Evolutionary conservation across 495 filamentous ascomycete species (phyloP).

Genomic region (Cercophora newfieldiana): DNA sequence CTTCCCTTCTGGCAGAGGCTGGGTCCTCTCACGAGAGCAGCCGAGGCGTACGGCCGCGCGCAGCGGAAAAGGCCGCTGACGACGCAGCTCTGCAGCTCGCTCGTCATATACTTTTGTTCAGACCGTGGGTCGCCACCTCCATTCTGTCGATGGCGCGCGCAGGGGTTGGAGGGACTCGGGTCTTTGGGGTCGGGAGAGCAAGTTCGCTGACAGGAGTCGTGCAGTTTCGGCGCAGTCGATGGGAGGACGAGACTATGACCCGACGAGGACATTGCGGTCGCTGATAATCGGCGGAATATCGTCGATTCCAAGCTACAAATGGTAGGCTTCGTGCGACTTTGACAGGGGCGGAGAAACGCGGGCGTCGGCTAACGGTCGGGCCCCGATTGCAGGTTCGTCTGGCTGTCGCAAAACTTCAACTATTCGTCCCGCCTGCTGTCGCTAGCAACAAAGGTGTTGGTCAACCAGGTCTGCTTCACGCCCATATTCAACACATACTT

Average conservation of each 20-base stretch:
- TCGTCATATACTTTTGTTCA: conserved; percentile 77
- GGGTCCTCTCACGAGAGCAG: conserved; percentile 58
- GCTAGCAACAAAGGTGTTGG: conserved; percentile 69
- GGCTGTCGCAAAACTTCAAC: conserved; percentile 77
- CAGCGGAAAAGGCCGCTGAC: conserved; percentile 70
- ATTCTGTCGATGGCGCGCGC: background rate
- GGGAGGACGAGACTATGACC: conserved; percentile 63
- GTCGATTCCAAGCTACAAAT: conserved; percentile 77
- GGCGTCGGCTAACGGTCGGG: conserved; percentile 1
- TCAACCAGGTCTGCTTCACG: conserved; percentile 83
- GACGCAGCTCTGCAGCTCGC: conserved; percentile 72
- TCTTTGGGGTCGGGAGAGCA: background rate
- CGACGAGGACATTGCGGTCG: conserved; percentile 66
- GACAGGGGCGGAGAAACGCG: background rate
- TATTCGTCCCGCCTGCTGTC: conserved; percentile 69
- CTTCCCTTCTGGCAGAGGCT: conserved; percentile 53
- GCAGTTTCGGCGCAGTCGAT: conserved; percentile 69
- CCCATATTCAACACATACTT: conserved; percentile 90
- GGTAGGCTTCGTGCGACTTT: conserved; percentile 49
- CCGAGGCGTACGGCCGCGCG: conserved; percentile 68
- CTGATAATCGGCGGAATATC: conserved; percentile 69
- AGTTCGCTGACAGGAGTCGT: conserved; percentile 8
- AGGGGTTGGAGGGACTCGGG: background rate
- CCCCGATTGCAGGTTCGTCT: conserved; percentile 65
- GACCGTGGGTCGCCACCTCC: conserved; percentile 46